A percentile compares a stretch with the other conserved stretches of the same genome.
Conservation (phyloP, 2,329 filamentous ascomycete genomes). For the Arthrobotrys entomopaga region DNA sequence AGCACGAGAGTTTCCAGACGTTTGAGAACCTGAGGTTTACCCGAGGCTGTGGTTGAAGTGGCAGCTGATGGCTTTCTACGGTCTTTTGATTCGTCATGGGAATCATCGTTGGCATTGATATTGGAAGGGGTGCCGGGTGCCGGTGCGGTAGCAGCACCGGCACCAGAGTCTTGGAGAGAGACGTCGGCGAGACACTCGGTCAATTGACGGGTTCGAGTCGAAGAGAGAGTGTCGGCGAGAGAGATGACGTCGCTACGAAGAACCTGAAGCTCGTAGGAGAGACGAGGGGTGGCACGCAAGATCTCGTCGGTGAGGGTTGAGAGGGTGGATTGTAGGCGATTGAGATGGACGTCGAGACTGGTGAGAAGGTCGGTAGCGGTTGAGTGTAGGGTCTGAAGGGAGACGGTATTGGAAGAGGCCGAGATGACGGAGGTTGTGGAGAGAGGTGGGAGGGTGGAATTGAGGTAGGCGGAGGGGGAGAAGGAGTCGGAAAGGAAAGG, state of each 20-base stretch:
- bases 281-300: constrained; percentile 81
- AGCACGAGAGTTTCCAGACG: constrained; percentile 83
- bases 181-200: constrained; percentile 46
- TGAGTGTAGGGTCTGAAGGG: constrained; percentile 72
- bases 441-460: constrained; percentile 77
- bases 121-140: background rate
- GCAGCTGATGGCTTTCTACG: background rate
- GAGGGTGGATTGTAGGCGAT: constrained; percentile 80
- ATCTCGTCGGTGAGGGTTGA: constrained; percentile 96
- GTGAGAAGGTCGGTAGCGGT: constrained; percentile 86
- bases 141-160: background rate
- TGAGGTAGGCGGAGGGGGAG: constrained; percentile 86
- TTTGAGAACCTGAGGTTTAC: constrained; percentile 61
- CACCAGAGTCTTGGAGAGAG: constrained; percentile 25
- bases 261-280: constrained; percentile 77
- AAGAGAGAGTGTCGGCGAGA: constrained; percentile 55
- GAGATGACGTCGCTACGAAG: constrained; percentile 58
- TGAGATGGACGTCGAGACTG: constrained; percentile 87
- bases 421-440: constrained; percentile 65
- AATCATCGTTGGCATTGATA: background rate
- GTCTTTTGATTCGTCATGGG: background rate
- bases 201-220: constrained; percentile 34
- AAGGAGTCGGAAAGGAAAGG: constrained; percentile 81
- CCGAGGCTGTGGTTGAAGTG: background rate
- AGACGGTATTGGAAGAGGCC: constrained; percentile 58